phyloP scores from a whole-genome alignment of 2,329 filamentous ascomycete genomes.

The Penicillium sp. region DNA sequence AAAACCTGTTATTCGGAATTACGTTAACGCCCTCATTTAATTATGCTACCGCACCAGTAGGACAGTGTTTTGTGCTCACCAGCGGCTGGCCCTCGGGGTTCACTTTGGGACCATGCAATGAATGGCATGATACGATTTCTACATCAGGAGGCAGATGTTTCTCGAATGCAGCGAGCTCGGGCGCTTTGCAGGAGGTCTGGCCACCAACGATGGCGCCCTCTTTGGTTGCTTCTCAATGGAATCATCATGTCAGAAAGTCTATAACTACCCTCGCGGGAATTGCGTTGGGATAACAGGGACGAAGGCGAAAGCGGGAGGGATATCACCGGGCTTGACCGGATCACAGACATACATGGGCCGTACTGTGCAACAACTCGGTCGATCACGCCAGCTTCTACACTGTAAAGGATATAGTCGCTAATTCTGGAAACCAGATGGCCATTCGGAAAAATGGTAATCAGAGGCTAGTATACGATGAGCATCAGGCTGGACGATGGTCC shows the following conservation, averaged over 20 bases:
- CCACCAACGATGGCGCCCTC: conserved; percentile 91
- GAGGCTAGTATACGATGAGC: conserved; percentile 56
- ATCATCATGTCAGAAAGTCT: conserved; percentile 22
- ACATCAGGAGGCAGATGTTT: conserved; percentile 80
- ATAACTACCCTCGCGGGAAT: neutral
- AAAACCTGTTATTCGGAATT: conserved; percentile 50
- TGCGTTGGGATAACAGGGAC: neutral
- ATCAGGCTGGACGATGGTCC: conserved; percentile 29
- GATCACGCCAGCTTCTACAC: conserved; percentile 89
- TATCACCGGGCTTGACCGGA: conserved; percentile 4
- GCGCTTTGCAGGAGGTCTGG: conserved; percentile 96
- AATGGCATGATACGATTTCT: conserved; percentile 92
- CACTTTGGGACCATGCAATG: conserved; percentile 86
- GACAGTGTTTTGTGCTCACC: conserved; percentile 44
- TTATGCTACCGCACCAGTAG: conserved; percentile 10
- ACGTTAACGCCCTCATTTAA: conserved; percentile 11
- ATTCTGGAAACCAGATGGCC: conserved; percentile 91
- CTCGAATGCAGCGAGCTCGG: conserved; percentile 91
- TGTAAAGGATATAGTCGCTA: conserved; percentile 99
- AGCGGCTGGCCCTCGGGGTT: conserved; percentile 85
- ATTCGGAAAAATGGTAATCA: conserved; percentile 84
- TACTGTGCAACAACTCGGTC: conserved; percentile 80
- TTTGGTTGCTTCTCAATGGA: conserved; percentile 66
- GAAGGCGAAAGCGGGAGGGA: conserved; percentile 1
- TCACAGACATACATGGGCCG: conserved; percentile 70